These are phyloP conservation scores for Neurospora sp. DNA, from an alignment of 495 filamentous ascomycete genomes.

Conservation along the genomic window DNA sequence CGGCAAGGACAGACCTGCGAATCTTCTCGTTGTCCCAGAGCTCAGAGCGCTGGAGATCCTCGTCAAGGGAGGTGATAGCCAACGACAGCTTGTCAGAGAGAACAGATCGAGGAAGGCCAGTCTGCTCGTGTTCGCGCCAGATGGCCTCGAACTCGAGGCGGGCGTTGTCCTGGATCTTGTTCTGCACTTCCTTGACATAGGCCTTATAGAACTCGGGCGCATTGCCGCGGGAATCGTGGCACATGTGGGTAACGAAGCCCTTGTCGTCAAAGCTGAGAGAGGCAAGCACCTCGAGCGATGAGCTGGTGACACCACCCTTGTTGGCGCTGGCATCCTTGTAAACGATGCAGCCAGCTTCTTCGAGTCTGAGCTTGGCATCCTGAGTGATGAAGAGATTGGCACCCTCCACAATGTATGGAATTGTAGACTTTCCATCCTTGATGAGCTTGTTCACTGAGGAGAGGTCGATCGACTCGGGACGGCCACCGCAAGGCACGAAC, in stretches of 20 bases:
- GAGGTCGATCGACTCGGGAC: constrained; percentile 93
- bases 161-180: constrained; percentile 80
- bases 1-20: constrained; percentile 64
- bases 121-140: constrained; percentile 85
- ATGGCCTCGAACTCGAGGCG: constrained; percentile 93
- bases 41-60: constrained; percentile 86
- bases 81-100: constrained; percentile 80
- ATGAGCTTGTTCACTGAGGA: constrained; percentile 78
- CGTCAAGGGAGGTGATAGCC: constrained; percentile 89
- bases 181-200: constrained; percentile 88
- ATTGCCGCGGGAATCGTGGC: constrained; percentile 64
- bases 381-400: constrained; percentile 99
- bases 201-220: constrained; percentile 82
- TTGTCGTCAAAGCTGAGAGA: constrained; percentile 87
- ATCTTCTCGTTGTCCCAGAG: constrained; percentile 80
- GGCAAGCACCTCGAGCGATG: constrained; percentile 89
- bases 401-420: constrained; percentile 95
- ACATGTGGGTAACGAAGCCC: constrained; percentile 89
- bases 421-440: constrained; percentile 65
- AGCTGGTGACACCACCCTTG: constrained; percentile 98
- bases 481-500: constrained; percentile 94
- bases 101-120: constrained; percentile 64
- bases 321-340: constrained; percentile 98
- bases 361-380: constrained; percentile 89
- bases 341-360: constrained; percentile 84